These are phyloP conservation scores for Tulasnella sp. DNA, from an alignment of 768 basidiomycete genomes.

Conservation along the genomic window DNA sequence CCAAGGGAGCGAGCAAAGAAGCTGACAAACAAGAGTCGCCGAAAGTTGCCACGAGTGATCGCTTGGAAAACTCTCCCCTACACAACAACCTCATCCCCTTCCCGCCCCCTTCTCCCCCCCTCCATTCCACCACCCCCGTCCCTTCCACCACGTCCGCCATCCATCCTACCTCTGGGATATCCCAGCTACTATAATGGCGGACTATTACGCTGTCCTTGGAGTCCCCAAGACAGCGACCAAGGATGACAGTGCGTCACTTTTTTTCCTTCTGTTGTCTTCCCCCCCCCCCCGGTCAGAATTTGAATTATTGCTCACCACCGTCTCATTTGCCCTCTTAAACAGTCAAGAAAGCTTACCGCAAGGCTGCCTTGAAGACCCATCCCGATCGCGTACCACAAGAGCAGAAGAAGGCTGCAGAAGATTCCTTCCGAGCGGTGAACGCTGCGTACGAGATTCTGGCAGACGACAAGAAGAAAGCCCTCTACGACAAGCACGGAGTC, in stretches of 20 bases:
- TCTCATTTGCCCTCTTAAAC: neutral
- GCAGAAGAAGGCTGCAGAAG: slow-evolving; percentile 34
- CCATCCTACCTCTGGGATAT: neutral
- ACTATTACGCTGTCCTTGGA: slow-evolving; percentile 35
- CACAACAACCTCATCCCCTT: slow-evolving; percentile 10
- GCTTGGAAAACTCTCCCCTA: slow-evolving; percentile 11
- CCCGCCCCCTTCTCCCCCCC: neutral
- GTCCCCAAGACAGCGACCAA: slow-evolving; percentile 32
- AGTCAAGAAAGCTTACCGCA: slow-evolving; percentile 37
- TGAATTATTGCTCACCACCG: neutral
- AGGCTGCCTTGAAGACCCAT: slow-evolving; percentile 35
- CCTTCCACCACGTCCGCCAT: slow-evolving; percentile 22
- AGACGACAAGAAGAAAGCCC: slow-evolving; percentile 26
- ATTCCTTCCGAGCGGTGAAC: slow-evolving; percentile 35
- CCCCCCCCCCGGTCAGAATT: neutral
- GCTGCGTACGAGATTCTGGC: slow-evolving; percentile 36
- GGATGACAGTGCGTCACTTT: slow-evolving; percentile 35
- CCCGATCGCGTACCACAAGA: slow-evolving; percentile 35
- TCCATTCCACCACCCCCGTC: neutral
- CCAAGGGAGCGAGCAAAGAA: neutral
- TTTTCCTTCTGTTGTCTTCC: slow-evolving; percentile 7
- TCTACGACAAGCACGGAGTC: slow-evolving; percentile 35
- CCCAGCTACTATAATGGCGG: slow-evolving; percentile 19
- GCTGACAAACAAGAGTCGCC: neutral
- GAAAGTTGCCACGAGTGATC: slow-evolving; percentile 2